Evolutionary conservation across 2,329 filamentous ascomycete species (phyloP), one percentile per base, ranked within the genome.

Genomic region (Cladosporium halotolerans): DNA sequence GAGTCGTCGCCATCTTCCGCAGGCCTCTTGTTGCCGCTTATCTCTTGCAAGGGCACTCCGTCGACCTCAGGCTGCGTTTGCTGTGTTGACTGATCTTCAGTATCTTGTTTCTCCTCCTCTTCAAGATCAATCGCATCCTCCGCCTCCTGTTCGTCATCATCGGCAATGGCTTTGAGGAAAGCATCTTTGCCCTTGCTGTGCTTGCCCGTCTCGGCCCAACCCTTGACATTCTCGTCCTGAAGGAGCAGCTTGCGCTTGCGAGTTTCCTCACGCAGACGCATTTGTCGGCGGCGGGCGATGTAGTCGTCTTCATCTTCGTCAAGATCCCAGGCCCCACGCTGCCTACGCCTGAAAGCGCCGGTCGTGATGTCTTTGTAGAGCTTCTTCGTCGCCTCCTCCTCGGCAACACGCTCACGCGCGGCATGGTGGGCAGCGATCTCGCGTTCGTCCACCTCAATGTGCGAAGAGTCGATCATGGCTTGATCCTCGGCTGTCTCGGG

Each of bases 351-450:
- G 46, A 99, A 79, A 69, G 84, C 86, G 47, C 93, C 93, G 10
- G 86, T 95, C 4, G 89, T 93, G 63, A 99, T 86, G 66, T 97
- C 92, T 62, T 88, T 91, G 77, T 93, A 89, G 48, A 99, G 80
- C 73, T 93, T 93, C 63, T 91, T 87, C 11, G 96, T 86, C 60
- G 88, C 83, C 62, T 92, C 89, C 68, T 95, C 90, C 63, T 97
- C 89, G 36, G 82, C 81, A 36, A 79, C 82, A 57, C 89, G 85
- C 63, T 92, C 85, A 48, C 87, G 86, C 61, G 95, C 85, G 32
- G 90, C 90, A 72, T 88, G 89, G 64, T 93, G 86, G 18, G 89
- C 90, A 40, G 92, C 92, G 55, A 96, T 74, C 68, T 89, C 83
- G 42, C 85, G 79, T 67, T 90, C 88, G 58, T 97, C 86, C 3